These are phyloP conservation scores for Didymella arachidicola DNA, from an alignment of 2,329 filamentous ascomycete genomes.

Conservation along the genomic window DNA sequence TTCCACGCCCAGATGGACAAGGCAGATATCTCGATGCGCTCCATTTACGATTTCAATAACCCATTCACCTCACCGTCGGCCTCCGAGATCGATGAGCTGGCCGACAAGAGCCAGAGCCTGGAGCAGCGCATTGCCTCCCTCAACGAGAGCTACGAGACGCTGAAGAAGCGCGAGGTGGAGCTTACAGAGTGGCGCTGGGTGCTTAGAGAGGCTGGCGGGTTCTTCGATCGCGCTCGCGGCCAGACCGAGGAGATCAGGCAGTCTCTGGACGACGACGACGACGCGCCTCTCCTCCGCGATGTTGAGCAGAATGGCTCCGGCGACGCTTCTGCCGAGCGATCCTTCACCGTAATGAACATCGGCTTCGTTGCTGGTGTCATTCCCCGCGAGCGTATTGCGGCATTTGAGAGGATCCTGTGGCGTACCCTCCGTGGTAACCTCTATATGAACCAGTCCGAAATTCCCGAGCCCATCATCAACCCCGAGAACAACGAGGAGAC, in stretches of 20 bases:
- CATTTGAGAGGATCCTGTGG: constrained; percentile 98
- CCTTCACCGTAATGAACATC: constrained; percentile 98
- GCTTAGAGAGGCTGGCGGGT: constrained; percentile 91
- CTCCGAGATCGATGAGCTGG: constrained; percentile 93
- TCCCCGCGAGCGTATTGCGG: constrained; percentile 86
- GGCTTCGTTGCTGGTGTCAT: constrained; percentile 98
- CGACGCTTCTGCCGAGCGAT: constrained; percentile 73
- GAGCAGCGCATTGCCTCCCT: constrained; percentile 90
- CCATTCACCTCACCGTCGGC: constrained; percentile 87
- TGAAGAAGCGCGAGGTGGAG: constrained; percentile 97
- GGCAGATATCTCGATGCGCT: constrained; percentile 81
- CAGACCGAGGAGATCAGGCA: constrained; percentile 96
- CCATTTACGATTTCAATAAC: constrained; percentile 89
- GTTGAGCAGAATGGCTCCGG: constrained; percentile 83
- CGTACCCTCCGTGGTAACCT: constrained; percentile 95
- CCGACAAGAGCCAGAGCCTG: constrained; percentile 88
- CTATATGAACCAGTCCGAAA: constrained; percentile 99
- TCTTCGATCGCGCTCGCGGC: constrained; percentile 95
- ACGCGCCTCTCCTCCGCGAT: constrained; percentile 91
- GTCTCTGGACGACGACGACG: constrained; percentile 81
- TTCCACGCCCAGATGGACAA: constrained; percentile 98
- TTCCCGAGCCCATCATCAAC: constrained; percentile 89
- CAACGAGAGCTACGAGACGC: constrained; percentile 97
- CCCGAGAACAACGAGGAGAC: constrained; percentile 90
- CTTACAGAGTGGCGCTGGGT: constrained; percentile 99